phyloP scores from a whole-genome alignment of 2,329 filamentous ascomycete genomes.

The Stemphylium beticola region DNA sequence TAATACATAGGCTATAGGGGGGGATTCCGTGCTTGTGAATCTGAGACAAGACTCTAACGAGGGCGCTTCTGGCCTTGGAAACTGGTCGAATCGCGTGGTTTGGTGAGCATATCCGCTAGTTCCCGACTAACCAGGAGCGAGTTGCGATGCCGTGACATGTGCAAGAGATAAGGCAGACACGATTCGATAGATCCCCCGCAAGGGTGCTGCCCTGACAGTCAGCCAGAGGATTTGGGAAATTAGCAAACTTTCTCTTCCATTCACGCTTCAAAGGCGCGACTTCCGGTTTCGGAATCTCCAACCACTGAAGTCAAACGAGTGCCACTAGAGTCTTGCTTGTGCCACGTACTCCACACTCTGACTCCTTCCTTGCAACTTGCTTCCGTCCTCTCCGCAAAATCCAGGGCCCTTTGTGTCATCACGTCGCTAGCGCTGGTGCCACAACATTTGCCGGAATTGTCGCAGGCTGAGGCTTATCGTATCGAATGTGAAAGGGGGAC shows the following conservation, averaged over 20 bases:
- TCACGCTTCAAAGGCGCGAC: conserved; percentile 7
- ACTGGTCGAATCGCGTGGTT: conserved; percentile 6
- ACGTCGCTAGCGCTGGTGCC: conserved; percentile 13
- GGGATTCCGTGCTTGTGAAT: conserved; percentile 5
- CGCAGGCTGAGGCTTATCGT: conserved; percentile 27
- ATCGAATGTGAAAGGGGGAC: conserved; percentile 24
- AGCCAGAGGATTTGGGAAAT: conserved; percentile 13
- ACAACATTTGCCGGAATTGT: conserved; percentile 6
- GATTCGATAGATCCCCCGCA: conserved; percentile 20
- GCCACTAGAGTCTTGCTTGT: conserved; percentile 7
- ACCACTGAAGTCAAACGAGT: conserved; percentile 6
- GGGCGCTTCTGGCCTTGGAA: not conserved
- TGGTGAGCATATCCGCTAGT: conserved; percentile 4
- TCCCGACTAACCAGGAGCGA: conserved; percentile 14
- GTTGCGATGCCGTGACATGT: conserved; percentile 4
- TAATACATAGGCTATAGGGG: conserved; percentile 7
- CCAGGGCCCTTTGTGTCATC: conserved; percentile 11
- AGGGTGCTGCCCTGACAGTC: conserved; percentile 6
- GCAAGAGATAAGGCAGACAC: conserved; percentile 16
- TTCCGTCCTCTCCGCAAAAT: conserved; percentile 14
- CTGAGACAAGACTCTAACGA: conserved; percentile 1
- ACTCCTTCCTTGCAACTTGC: conserved; percentile 1
- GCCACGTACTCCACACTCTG: conserved; percentile 15
- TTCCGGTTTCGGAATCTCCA: conserved; percentile 21
- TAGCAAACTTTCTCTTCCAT: conserved; percentile 6